Evolutionary conservation across 768 basidiomycete species (phyloP).

Genomic region (Russula olivacea): DNA sequence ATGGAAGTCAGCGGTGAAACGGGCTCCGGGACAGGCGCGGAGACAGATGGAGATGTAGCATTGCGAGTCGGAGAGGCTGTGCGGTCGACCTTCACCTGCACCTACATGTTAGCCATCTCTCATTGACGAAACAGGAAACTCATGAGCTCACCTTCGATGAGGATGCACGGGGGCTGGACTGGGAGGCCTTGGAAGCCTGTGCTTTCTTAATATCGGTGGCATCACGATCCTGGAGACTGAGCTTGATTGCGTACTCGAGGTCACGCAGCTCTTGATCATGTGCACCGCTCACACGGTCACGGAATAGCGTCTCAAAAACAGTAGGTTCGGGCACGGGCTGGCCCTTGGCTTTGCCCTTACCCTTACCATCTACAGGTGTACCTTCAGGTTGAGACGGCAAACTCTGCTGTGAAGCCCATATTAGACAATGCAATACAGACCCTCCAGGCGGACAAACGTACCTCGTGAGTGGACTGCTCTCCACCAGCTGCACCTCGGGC

Average conservation of each 20-base stretch:
- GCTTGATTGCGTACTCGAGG: conserved; percentile 7
- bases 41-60: not conserved
- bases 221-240: conserved; percentile 17
- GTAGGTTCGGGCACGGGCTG: not conserved
- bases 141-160: not conserved
- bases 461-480: not conserved
- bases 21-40: not conserved
- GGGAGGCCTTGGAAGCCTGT: not conserved
- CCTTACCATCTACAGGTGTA: not conserved
- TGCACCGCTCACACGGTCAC: not conserved
- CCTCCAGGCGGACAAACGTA: not conserved
- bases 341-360: conserved; percentile 4
- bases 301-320: not conserved
- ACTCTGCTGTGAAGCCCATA: not conserved
- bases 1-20: conserved; percentile 13
- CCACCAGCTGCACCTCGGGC: not conserved
- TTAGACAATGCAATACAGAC: not conserved
- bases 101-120: not conserved
- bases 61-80: not conserved
- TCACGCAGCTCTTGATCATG: conserved; percentile 11
- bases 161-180: conserved; percentile 2
- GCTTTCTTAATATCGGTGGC: conserved; percentile 1
- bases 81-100: not conserved
- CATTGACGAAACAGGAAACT: not conserved
- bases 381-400: not conserved